Percentiles rank a stretch among this genome's conserved stretches.
These are phyloP conservation scores for Phytophthora rubi DNA, from an alignment of 352 stramenopile genomes.

Conservation along the genomic window DNA sequence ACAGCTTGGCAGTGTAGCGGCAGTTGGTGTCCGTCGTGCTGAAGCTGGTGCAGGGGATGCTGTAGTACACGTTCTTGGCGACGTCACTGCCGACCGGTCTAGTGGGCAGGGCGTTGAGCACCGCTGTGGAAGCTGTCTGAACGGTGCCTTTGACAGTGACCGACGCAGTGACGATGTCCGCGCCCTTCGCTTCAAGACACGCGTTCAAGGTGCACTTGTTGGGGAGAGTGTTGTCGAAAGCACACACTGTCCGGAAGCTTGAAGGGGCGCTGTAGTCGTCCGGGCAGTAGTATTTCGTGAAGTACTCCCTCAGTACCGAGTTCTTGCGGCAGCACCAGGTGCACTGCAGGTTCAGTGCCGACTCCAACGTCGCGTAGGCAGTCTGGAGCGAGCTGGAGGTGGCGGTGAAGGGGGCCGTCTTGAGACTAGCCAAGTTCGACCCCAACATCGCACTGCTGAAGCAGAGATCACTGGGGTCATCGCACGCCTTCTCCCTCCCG, in stretches of 20 bases:
- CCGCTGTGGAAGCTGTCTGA: constrained; percentile 27
- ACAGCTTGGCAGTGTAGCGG: constrained; percentile 20
- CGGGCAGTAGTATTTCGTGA: constrained; percentile 1
- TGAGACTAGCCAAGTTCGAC: constrained; percentile 7
- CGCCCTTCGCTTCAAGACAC: constrained; percentile 45
- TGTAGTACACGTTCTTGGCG: constrained; percentile 24
- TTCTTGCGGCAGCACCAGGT: constrained; percentile 19
- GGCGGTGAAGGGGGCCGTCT: constrained; percentile 5
- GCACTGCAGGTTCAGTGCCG: constrained; percentile 6
- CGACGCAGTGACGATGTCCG: constrained; percentile 36
- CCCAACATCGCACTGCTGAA: constrained; percentile 5
- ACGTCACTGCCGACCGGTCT: constrained; percentile 5
- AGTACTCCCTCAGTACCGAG: constrained; percentile 11
- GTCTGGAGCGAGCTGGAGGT: neutral
- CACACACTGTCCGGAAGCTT: neutral
- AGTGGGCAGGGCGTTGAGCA: constrained; percentile 36
- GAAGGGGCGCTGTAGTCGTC: neutral
- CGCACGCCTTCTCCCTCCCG: constrained; percentile 7
- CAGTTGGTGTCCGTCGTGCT: constrained; percentile 15
- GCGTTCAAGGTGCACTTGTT: constrained; percentile 45
- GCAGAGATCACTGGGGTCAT: neutral
- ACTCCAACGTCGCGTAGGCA: neutral
- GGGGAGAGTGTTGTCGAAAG: neutral
- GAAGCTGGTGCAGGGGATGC: constrained; percentile 23
- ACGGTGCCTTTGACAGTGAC: constrained; percentile 34